Evolutionary conservation across 2,329 filamentous ascomycete genomes (phyloP), one percentile per base, ranked within the genome.

Genomic region (Lecanicillium sp.): DNA sequence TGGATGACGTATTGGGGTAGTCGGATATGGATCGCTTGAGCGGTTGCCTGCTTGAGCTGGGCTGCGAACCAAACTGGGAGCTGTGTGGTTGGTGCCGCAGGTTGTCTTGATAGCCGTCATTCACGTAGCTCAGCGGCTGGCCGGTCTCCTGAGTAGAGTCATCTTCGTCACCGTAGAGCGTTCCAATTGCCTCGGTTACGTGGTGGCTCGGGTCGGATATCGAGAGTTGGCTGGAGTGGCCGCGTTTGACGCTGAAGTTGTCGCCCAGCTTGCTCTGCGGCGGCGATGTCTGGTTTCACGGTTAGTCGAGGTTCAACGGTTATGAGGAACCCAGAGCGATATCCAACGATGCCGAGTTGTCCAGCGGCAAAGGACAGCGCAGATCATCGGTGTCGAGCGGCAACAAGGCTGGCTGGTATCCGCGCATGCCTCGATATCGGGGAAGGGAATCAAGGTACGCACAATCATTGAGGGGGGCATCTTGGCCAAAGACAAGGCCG

Each of bases 151-250:
- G 79, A 55, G 80, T 77, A 2, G 68, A 79, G 56, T 87, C 79
- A 56, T 83, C 80, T 60, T 81, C 79, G 61, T 88, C 85, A 60
- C 86, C 87, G 68, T 96, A 95, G 68, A 95, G 79, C 59, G 90
- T 90, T 44, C 88, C 88, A 67, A 95, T 95, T 51, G 89, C 86
- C 67, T 95, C 90, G 49, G 90, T 95, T 63, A 95, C 88, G 78
- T 95, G 90, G 69, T 95, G 89, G 69, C 79, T 89, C 52, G 90
- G 86, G 68, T 95, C 90, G 66, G 87, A 93, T 65, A 95, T 81
- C 49, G 78, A 82, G 43, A 81, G 69, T 59, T 80, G 75, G 60
- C 68, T 77, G 51, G 66, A 67, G 65, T 81, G 78, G 55, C 77
- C 77, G 60, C 78, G 78, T 65, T 77, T 76, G 63, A 66, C 77